A percentile compares a stretch with the other conserved stretches of the same genome.
phyloP scores from a whole-genome alignment of 2,329 filamentous ascomycete genomes.

The Fusarium sp. region DNA sequence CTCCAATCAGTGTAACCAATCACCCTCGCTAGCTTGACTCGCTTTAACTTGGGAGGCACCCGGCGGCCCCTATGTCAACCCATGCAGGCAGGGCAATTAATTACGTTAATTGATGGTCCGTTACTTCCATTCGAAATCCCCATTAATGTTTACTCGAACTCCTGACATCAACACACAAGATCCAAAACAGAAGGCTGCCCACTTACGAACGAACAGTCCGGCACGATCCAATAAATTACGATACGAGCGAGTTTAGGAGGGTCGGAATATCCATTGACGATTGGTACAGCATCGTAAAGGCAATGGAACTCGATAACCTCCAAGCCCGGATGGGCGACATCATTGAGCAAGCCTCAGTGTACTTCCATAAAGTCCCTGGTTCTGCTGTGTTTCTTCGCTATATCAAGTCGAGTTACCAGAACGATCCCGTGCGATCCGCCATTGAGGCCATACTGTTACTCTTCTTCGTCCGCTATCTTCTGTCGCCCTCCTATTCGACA shows the following conservation, averaged over 20 bases:
- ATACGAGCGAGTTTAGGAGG: background rate
- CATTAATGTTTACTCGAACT: background rate
- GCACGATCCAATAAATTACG: background rate
- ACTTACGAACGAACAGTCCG: background rate
- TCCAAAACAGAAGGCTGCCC: background rate
- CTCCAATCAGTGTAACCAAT: conserved; percentile 23
- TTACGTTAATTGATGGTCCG: conserved; percentile 17
- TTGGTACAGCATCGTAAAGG: background rate
- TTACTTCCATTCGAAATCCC: conserved; percentile 1
- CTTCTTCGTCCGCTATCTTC: conserved; percentile 93
- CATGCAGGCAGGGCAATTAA: background rate
- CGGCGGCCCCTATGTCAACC: conserved; percentile 33
- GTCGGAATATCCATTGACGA: background rate
- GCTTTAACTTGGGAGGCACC: conserved; percentile 6
- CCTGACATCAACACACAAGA: conserved; percentile 1
- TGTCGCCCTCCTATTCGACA: conserved; percentile 92
- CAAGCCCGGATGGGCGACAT: conserved; percentile 63
- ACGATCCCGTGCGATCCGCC: conserved; percentile 92
- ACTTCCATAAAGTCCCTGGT: conserved; percentile 91
- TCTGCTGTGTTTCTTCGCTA: conserved; percentile 95
- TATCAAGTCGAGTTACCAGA: conserved; percentile 96
- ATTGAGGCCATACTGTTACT: conserved; percentile 94
- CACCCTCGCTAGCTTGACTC: conserved; percentile 3
- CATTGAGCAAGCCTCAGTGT: conserved; percentile 65
- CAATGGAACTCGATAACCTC: conserved; percentile 73